Evolutionary conservation across 2,329 filamentous ascomycete species (phyloP), one percentile per base, ranked within the genome.

Genomic region (Teratosphaeriaceae sp.): DNA sequence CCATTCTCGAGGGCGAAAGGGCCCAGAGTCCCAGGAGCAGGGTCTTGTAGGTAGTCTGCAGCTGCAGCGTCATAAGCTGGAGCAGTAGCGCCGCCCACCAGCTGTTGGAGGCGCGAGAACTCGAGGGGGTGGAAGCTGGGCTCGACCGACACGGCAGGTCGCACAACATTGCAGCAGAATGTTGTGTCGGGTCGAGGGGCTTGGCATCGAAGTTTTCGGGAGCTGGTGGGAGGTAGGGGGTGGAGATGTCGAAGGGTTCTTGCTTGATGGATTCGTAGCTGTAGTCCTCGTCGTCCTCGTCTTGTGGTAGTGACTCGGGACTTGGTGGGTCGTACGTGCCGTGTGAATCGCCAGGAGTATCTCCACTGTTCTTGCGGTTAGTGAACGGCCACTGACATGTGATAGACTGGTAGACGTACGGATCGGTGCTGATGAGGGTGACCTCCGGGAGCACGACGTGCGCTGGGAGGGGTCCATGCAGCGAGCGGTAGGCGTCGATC

Each of bases 111-210:
- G 18, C 48, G 30, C 35, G 38, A 21, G 42, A 51, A 48, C 48
- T 47, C 35, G 44, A 49, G 30, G 41, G 45, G 37, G 38, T 50
- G 38, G 45, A 45, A 44, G 44, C 33, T 40, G 45, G 18, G 43
- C 55, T 60, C 84, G 85, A 90, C 83, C 80, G 92, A 97, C 92
- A 98, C 92, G 85, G 92, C 92, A 94, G 92, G 92, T 95, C 92
- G 70, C 84, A 97, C 92, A 97, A 96, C 90, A 96, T 84, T 89
- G 79, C 92, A 78, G 92, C 92, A 97, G 92, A 89, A 95, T 94
- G 89, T 96, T 96, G 92, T 96, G 89, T 92, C 92, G 80, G 73
- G 78, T 94, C 87, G 80, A 85, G 77, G 71, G 83, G 44, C 59
- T 67, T 64, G 44, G 57, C 52, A 53, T 65, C 65, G 47, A 57